These are phyloP conservation scores for Crithidia mellificae DNA, from an alignment of 208 protist species.

Conservation along the genomic window DNA sequence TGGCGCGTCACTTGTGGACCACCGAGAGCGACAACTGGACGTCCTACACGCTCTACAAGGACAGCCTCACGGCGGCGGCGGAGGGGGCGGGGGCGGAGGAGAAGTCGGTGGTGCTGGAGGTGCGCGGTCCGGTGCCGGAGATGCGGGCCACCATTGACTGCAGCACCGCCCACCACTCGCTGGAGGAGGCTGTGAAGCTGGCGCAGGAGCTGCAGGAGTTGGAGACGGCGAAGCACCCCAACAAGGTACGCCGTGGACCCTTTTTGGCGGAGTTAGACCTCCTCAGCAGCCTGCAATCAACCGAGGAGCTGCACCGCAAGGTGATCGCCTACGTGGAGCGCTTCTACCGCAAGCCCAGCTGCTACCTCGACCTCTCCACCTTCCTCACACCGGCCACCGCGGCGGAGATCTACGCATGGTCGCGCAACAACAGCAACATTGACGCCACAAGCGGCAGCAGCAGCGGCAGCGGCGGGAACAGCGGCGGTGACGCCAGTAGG, in stretches of 20 bases:
- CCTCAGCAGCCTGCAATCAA: conserved; percentile 35
- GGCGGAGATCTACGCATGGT: conserved; percentile 65
- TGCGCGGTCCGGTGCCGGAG: conserved; percentile 25
- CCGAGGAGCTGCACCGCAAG: conserved; percentile 34
- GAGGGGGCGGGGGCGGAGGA: conserved; percentile 8
- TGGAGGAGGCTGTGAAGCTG: conserved; percentile 57
- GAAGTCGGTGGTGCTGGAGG: conserved; percentile 19
- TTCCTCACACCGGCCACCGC: conserved; percentile 64
- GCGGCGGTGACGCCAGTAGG: no score
- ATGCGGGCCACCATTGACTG: conserved; percentile 44
- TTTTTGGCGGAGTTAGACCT: conserved; percentile 80
- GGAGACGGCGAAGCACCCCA: conserved; percentile 31
- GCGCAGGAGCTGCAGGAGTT: conserved; percentile 37
- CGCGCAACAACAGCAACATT: conserved; percentile 9
- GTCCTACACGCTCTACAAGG: conserved; percentile 61
- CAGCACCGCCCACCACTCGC: conserved; percentile 37
- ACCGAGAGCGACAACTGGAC: conserved; percentile 81
- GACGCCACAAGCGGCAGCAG: no score
- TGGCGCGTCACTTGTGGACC: conserved; percentile 60
- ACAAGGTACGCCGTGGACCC: conserved; percentile 64
- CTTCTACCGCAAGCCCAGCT: conserved; percentile 76
- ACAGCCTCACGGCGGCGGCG: conserved; percentile 37
- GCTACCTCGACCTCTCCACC: conserved; percentile 84
- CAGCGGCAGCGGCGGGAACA: no score
- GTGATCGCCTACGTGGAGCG: conserved; percentile 69